Percentiles rank a stretch among this genome's conserved stretches.
These are phyloP conservation scores for Suillus bovinus DNA, from an alignment of 768 basidiomycete species.

Conservation along the genomic window DNA sequence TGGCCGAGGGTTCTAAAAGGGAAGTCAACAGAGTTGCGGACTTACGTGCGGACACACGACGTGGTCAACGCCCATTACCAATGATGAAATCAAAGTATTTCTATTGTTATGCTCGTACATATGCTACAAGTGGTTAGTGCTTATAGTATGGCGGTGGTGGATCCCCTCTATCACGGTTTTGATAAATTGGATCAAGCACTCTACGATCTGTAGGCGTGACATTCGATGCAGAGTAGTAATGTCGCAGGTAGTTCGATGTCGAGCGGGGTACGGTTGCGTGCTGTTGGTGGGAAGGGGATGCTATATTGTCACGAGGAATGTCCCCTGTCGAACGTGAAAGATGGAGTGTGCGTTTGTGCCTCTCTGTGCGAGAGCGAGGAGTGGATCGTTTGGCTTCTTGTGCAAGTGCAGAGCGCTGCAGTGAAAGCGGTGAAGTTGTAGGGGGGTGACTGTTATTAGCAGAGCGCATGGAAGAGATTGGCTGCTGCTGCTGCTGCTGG, in stretches of 20 bases:
- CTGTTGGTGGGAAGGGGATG: not conserved
- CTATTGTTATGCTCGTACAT: not conserved
- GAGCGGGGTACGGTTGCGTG: not conserved
- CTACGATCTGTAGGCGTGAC: constrained; percentile 9
- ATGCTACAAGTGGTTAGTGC: not conserved
- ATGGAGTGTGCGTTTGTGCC: constrained; percentile 15
- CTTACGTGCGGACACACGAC: not conserved
- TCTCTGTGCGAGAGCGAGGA: constrained; percentile 11
- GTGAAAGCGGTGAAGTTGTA: not conserved
- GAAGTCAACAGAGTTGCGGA: too few species aligned
- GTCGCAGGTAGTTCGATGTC: constrained; percentile 17
- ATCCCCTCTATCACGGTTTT: constrained; percentile 25
- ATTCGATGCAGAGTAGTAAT: constrained; percentile 22
- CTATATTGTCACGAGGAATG: constrained; percentile 13
- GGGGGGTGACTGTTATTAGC: not conserved
- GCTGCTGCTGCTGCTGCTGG: not conserved
- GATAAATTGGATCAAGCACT: constrained; percentile 7
- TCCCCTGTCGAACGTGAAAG: constrained; percentile 28
- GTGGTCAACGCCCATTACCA: not conserved
- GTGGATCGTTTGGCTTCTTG: not conserved
- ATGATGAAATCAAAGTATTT: not conserved
- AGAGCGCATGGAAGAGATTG: constrained; percentile 8
- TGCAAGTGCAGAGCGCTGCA: not conserved
- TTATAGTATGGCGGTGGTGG: constrained; percentile 29
- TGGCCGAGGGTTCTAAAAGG: too few species aligned